Evolutionary conservation across 1,139 yeast genomes (phyloP).

Genomic region (Sugiyamaella novakii): DNA sequence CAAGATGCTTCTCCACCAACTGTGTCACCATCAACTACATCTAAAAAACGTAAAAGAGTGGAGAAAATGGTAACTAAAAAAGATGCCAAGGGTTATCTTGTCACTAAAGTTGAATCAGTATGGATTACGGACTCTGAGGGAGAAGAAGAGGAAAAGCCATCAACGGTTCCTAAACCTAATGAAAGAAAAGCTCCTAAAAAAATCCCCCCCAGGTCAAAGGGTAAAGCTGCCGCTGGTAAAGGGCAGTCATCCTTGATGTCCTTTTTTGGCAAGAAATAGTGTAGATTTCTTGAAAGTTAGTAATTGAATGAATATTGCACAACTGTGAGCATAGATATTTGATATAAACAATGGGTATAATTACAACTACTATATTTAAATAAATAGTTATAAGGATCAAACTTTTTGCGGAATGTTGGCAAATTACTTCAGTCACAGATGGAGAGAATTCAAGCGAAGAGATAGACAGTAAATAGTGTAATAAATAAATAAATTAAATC

Average conservation of each 20-base stretch:
- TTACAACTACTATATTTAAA: too few species aligned
- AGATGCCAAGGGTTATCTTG: conserved; percentile 27
- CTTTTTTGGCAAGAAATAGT: conserved; percentile 28
- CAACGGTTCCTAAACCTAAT: neutral
- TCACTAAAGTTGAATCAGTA: conserved; percentile 25
- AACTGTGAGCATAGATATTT: too few species aligned
- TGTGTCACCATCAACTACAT: neutral
- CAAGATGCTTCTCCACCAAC: neutral
- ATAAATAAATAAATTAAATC: too few species aligned
- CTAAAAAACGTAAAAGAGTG: conserved; percentile 24
- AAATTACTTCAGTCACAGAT: too few species aligned
- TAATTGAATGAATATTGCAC: too few species aligned
- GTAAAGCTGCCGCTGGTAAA: conserved; percentile 18
- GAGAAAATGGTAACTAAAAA: conserved; percentile 22
- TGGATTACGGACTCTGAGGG: conserved; percentile 31
- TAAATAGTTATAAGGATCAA: too few species aligned
- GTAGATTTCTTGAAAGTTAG: too few species aligned
- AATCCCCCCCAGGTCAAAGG: conserved; percentile 15
- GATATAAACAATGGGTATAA: too few species aligned
- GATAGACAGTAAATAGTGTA: too few species aligned
- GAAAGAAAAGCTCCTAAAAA: conserved; percentile 12
- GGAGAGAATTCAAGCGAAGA: too few species aligned
- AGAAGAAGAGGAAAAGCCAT: conserved; percentile 13
- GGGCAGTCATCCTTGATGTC: conserved; percentile 30
- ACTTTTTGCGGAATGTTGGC: too few species aligned